Percentiles rank a stretch among this genome's conserved stretches.
phyloP scores from a whole-genome alignment of 495 filamentous ascomycete species.

The Neurospora discreta region DNA sequence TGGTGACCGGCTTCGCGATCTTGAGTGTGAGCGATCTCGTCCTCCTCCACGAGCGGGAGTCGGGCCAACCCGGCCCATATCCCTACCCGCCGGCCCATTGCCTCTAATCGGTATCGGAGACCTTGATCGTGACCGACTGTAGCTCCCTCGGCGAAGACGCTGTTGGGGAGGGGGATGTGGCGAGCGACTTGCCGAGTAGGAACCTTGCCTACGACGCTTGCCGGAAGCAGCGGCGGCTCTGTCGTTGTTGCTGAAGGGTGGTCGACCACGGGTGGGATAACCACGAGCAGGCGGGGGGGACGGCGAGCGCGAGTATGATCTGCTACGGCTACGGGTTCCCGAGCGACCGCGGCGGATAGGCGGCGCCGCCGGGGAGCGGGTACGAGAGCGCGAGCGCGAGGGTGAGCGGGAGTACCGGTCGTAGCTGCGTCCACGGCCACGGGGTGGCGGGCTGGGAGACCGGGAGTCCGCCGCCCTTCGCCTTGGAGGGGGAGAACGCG shows the following conservation, averaged over 20 bases:
- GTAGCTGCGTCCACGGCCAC: constrained; percentile 7
- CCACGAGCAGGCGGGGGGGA: constrained; percentile 1
- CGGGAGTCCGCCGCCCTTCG: constrained; percentile 17
- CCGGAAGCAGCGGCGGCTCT: neutral
- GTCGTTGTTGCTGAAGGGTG: neutral
- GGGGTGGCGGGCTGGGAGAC: constrained; percentile 20
- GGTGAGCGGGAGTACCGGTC: constrained; percentile 16
- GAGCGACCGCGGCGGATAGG: neutral
- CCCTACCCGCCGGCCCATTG: neutral
- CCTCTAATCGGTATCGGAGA: neutral
- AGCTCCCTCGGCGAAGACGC: constrained; percentile 6
- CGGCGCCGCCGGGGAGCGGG: neutral
- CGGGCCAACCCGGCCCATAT: neutral
- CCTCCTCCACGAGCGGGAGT: neutral
- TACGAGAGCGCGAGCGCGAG: constrained; percentile 5
- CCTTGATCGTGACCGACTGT: constrained; percentile 4
- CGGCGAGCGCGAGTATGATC: constrained; percentile 9
- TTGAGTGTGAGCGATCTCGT: neutral
- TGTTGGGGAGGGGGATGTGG: constrained; percentile 3
- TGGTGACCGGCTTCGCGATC: constrained; percentile 7
- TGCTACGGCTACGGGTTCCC: constrained; percentile 9
- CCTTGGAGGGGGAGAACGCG: constrained; percentile 22
- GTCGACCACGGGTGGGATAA: neutral
- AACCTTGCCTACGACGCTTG: constrained; percentile 10
- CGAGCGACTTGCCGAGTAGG: constrained; percentile 9